A percentile compares a stretch with the other conserved stretches of the same genome.
These are phyloP conservation scores for Alternaria hordeiaustralica DNA, from an alignment of 2,329 filamentous ascomycete genomes.

Conservation along the genomic window DNA sequence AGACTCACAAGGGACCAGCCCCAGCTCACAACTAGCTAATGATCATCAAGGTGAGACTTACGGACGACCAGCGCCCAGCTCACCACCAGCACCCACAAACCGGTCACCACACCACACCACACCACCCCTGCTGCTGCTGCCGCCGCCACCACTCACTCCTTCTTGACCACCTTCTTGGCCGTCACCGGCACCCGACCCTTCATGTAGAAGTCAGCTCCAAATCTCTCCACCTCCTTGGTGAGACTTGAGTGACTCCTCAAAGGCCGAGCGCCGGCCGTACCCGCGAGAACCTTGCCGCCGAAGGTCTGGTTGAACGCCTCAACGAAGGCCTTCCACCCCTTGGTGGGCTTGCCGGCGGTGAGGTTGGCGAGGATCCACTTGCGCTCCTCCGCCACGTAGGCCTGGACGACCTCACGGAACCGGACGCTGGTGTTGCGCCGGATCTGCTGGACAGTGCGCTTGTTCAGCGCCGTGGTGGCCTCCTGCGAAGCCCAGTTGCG, in stretches of 20 bases:
- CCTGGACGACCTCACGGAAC: constrained; percentile 30
- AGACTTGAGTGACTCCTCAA: constrained; percentile 28
- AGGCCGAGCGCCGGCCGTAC: constrained; percentile 12
- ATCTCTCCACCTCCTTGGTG: constrained; percentile 40
- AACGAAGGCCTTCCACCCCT: constrained; percentile 35
- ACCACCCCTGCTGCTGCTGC: not conserved
- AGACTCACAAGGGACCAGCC: not conserved
- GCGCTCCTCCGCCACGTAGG: constrained; percentile 31
- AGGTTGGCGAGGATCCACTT: constrained; percentile 33
- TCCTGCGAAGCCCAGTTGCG: constrained; percentile 36
- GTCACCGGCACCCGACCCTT: constrained; percentile 29
- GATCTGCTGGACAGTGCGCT: constrained; percentile 41
- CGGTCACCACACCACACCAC: not conserved
- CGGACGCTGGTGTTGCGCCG: constrained; percentile 35
- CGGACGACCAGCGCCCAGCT: not conserved
- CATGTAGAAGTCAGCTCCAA: constrained; percentile 29
- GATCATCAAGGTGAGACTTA: not conserved
- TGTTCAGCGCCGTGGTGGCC: constrained; percentile 36
- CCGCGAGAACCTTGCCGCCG: constrained; percentile 19
- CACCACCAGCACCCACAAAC: not conserved
- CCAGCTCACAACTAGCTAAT: not conserved
- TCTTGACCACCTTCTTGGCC: constrained; percentile 10
- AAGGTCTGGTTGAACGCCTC: constrained; percentile 32
- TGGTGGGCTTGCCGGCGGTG: constrained; percentile 24
- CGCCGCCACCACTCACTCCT: constrained; percentile 2